Evolutionary conservation across 2,329 filamentous ascomycete genomes (phyloP), one percentile per base, ranked within the genome.

Genomic region (Colletotrichum caudatum): DNA sequence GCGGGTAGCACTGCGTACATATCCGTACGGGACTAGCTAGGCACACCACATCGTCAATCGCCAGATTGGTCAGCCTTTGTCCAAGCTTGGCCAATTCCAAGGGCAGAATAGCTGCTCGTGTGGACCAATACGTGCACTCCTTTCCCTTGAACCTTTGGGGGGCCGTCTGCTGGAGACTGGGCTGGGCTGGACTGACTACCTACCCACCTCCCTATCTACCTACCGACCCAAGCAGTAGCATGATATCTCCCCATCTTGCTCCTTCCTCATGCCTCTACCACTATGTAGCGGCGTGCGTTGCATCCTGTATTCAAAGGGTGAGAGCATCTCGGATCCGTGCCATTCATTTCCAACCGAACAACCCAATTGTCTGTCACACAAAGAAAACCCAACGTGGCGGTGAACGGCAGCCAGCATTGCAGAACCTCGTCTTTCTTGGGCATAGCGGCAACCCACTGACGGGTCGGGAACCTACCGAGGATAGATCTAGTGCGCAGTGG

Each of bases 321-420:
- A 51, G 16, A 61, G 33, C 66, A 57, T 59, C 64, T 67, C 58
- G 41, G 29, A 63, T 66, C 60, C 59, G 56, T 57, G 53, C 37
- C 35, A 46, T 48, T 72, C 29, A 29, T 29, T 29, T 29, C 60
- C 26, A 60, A 53, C 41, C 51, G 46, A 64, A 69, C 64, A 64
- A 46, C 62, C 26, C 57, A 64, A 73, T 66, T 74, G 71, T 74
- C 71, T 68, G 73, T 74, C 71, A 74, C 73, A 74, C 71, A 69
- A 65, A 58, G 46, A 41, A 60, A 67, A 72, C 73, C 73, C 71
- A 72, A 73, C 61, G 64, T 73, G 71, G 73, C 73, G 73, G 73
- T 74, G 73, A 74, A 73, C 68, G 64, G 61, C 57, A 72, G 51
- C 51, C 69, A 69, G 48, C 60, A 66, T 62, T 58, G 71, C 68